Evolutionary conservation across 139 green algal genomes (phyloP), one percentile per base, ranked within the genome.

Genomic region (Chlorella sp.): DNA sequence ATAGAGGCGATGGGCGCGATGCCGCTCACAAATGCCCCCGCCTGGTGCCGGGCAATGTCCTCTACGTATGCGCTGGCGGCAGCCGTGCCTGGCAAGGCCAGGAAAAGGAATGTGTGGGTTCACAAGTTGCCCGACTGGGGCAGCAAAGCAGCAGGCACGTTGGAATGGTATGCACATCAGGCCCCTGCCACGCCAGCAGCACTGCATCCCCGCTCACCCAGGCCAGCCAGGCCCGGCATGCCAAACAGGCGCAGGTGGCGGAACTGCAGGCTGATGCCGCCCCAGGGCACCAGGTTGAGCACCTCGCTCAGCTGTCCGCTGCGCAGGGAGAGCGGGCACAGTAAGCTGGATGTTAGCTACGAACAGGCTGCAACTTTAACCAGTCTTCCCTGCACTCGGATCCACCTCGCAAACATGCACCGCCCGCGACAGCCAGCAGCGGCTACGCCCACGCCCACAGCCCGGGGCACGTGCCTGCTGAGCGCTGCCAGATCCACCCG

Each of bases 271-370:
- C 89, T 87, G n/a, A 97, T 88, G 0, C 91, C 92, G 11, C 91
- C 92, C 91, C 92, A 94, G 36, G 92, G 92, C 74, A 95, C 90
- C 74, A 97, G 72, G 81, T 96, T 96, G 11, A 95, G 65, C n/a
- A 96, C 86, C 89, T 96, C 91, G 11, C 87, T 9, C n/a, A 92
- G 57, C 28, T 83, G 80, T 4, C 93, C 93, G 28, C 83, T 82
- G 63, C 55, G 75, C 11, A 81, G 32, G 11, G 34, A 38, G n/a
- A n/a, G n/a, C n/a, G n/a, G n/a, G n/a, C n/a, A n/a, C n/a, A n/a
- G n/a, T n/a, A n/a, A n/a, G n/a, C n/a, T n/a, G n/a, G n/a, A n/a
- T n/a, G n/a, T n/a, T n/a, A n/a, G n/a, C n/a, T n/a, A n/a, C n/a
- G n/a, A n/a, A n/a, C n/a, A n/a, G n/a, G n/a, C n/a, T n/a, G n/a